A percentile compares a stretch with the other conserved stretches of the same genome.
Evolutionary conservation across 345 rosid genomes (phyloP).

Genomic region (Laguncularia racemosa): DNA sequence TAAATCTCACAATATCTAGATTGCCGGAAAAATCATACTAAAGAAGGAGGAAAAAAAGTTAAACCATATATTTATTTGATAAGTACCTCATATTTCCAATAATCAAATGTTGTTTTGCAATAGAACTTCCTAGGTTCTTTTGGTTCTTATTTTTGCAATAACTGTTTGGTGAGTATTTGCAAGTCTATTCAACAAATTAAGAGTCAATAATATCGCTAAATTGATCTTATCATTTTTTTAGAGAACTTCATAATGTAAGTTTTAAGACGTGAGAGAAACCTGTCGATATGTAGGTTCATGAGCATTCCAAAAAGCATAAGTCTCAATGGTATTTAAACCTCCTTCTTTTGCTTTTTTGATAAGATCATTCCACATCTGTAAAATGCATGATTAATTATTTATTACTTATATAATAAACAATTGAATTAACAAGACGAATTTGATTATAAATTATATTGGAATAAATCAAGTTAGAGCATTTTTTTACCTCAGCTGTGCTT

Average conservation of each 20-base stretch:
- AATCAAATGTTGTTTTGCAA: no score
- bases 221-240: no score
- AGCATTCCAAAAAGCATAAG: conserved; percentile 69
- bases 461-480: background rate
- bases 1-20: conserved; percentile 32
- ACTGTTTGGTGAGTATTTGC: no score
- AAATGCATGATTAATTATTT: background rate
- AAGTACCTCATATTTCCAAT: no score
- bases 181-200: no score
- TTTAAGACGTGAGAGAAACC: conserved; percentile 4
- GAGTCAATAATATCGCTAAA: no score
- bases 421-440: background rate
- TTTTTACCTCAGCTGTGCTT: conserved; percentile 27
- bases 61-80: background rate
- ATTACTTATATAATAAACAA: background rate
- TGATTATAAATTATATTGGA: background rate
- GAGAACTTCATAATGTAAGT: no score
- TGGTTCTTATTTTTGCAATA: no score
- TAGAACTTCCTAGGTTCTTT: no score
- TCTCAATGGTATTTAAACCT: conserved; percentile 54
- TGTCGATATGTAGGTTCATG: conserved; percentile 39
- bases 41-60: background rate
- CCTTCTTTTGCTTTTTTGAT: conserved; percentile 38
- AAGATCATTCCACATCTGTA: conserved; percentile 35
- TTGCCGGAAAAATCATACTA: conserved; percentile 31